A percentile compares a stretch with the other conserved stretches of the same genome.
Conservation (phyloP, 768 basidiomycete genomes). For the Astraeus odoratus region DNA sequence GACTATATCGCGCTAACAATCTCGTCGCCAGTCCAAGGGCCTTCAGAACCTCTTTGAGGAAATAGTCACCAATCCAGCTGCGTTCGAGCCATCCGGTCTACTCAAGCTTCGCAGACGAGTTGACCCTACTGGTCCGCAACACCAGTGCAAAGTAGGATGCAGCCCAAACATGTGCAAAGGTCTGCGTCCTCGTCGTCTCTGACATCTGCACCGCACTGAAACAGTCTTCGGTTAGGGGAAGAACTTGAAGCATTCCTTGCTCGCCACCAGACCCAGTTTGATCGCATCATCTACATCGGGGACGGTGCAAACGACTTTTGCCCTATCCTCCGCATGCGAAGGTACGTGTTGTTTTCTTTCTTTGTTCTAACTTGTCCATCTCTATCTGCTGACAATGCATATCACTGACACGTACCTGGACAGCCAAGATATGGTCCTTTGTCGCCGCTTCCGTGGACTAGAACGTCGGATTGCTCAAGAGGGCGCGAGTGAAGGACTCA, state of each 20-base stretch:
- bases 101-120: slow-evolving; percentile 73
- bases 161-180: slow-evolving; percentile 99
- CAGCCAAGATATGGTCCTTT: slow-evolving; percentile 81
- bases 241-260: slow-evolving; percentile 82
- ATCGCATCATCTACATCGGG: slow-evolving; percentile 84
- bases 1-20: not conserved
- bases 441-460: slow-evolving; percentile 71
- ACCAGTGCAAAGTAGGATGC: slow-evolving; percentile 82
- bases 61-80: slow-evolving; percentile 89
- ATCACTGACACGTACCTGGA: not conserved
- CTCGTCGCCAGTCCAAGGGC: slow-evolving; percentile 56
- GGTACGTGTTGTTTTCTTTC: slow-evolving; percentile 32
- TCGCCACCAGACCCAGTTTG: slow-evolving; percentile 52
- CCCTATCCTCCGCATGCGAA: slow-evolving; percentile 74
- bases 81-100: slow-evolving; percentile 63
- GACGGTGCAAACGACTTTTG: slow-evolving; percentile 97
- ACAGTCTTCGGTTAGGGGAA: slow-evolving; percentile 50
- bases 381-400: not conserved
- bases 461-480: slow-evolving; percentile 73
- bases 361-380: slow-evolving; percentile 10
- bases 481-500: slow-evolving; percentile 55
- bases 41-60: slow-evolving; percentile 69
- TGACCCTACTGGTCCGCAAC: slow-evolving; percentile 71
- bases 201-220: not conserved
- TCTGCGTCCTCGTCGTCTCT: slow-evolving; percentile 14